These are phyloP conservation scores for Tulasnella sp. DNA, from an alignment of 768 basidiomycete genomes.

Conservation along the genomic window DNA sequence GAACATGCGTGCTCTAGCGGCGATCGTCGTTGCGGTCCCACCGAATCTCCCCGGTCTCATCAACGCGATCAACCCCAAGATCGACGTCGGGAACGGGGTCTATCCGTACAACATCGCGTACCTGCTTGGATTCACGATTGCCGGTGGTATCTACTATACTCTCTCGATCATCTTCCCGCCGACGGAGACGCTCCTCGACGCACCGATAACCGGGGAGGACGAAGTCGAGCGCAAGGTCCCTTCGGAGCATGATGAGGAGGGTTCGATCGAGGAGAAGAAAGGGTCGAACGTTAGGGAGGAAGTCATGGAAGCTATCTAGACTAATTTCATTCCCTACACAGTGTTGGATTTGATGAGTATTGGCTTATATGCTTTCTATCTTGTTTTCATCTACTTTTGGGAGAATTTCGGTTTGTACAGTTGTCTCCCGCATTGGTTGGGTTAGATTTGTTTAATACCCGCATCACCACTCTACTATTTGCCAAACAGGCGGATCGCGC, in stretches of 20 bases:
- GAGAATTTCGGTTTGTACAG: no score
- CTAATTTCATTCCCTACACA: no score
- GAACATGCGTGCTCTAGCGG: slow-evolving; percentile 74
- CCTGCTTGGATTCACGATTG: slow-evolving; percentile 46
- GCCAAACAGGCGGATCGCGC: no score
- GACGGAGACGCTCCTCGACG: slow-evolving; percentile 26
- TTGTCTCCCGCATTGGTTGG: no score
- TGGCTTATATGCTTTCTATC: not conserved
- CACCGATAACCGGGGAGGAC: slow-evolving; percentile 19
- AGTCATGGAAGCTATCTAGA: not conserved
- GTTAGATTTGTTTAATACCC: no score
- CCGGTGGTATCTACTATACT: slow-evolving; percentile 26
- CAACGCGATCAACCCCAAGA: slow-evolving; percentile 53
- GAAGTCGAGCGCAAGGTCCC: not conserved
- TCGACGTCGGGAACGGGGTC: slow-evolving; percentile 39
- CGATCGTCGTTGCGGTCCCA: slow-evolving; percentile 54
- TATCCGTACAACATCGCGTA: slow-evolving; percentile 62
- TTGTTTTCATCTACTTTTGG: not conserved
- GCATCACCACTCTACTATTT: no score
- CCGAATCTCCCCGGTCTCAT: slow-evolving; percentile 71
- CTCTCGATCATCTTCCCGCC: slow-evolving; percentile 31
- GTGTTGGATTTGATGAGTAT: no score
- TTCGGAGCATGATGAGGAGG: not conserved
- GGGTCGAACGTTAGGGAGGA: not conserved
- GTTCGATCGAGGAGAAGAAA: not conserved